Conservation (phyloP, 2,329 filamentous ascomycete genomes). For the Rasamsonia emersonii region DNA sequence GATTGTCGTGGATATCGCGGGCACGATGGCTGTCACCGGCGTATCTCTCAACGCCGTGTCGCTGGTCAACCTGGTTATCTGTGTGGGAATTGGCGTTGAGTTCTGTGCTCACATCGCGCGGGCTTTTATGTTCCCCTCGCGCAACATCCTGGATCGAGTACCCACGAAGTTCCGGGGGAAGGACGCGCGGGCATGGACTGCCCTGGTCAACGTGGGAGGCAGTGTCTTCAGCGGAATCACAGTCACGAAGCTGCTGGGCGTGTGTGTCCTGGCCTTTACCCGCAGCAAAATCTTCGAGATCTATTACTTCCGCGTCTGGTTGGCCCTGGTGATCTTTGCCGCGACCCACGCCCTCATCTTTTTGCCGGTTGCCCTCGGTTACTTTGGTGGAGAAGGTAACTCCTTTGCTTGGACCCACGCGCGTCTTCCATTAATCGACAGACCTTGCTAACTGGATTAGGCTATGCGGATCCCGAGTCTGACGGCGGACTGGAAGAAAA, state of each 20-base stretch:
- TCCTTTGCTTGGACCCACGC: constrained; percentile 9
- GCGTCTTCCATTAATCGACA: not conserved
- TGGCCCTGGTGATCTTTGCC: constrained; percentile 82
- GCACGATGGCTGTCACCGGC: constrained; percentile 79
- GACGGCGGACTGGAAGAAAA: constrained; percentile 88
- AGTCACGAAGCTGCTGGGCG: constrained; percentile 86
- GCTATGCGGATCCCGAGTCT: constrained; percentile 78
- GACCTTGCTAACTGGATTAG: constrained; percentile 23
- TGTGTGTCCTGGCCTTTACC: constrained; percentile 87
- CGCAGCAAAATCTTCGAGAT: constrained; percentile 98
- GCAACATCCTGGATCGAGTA: constrained; percentile 70
- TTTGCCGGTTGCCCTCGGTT: constrained; percentile 77
- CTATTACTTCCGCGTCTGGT: constrained; percentile 97
- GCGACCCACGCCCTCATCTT: constrained; percentile 84
- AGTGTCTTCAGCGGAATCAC: constrained; percentile 96
- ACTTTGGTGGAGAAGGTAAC: constrained; percentile 70
- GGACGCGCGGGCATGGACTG: constrained; percentile 83
- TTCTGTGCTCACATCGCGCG: constrained; percentile 96
- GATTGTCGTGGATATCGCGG: constrained; percentile 90
- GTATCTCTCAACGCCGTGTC: constrained; percentile 93
- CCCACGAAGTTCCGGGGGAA: constrained; percentile 69
- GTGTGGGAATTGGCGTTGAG: constrained; percentile 90
- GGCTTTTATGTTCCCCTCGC: constrained; percentile 88
- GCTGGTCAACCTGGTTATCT: constrained; percentile 93
- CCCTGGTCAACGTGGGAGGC: constrained; percentile 86